These are phyloP conservation scores for Ceratobasidium sp. DNA, from an alignment of 1,284 basidiomycete genomes.

Conservation along the genomic window DNA sequence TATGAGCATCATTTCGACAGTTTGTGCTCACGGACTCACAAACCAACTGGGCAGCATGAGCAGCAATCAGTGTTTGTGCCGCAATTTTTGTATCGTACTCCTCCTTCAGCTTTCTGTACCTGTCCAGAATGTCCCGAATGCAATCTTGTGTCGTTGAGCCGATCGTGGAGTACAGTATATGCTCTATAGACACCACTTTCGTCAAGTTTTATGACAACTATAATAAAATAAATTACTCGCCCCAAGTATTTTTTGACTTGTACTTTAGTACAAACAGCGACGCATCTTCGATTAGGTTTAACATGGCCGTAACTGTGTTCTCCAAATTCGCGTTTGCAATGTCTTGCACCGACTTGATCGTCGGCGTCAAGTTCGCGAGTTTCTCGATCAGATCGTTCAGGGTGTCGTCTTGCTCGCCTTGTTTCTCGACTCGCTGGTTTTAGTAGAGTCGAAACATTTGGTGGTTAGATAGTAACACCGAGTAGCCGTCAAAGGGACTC, in stretches of 20 bases:
- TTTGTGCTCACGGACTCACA: not conserved
- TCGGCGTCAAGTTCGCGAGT: not conserved
- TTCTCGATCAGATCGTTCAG: not conserved
- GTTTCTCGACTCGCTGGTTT: not conserved
- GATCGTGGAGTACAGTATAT: not conserved
- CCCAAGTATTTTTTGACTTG: not conserved
- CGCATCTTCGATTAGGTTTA: constrained; percentile 18
- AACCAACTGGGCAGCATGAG: not conserved
- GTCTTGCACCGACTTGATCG: not conserved
- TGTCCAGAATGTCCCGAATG: not conserved
- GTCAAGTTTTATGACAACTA: not conserved
- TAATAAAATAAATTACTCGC: not conserved
- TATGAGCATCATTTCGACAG: not conserved
- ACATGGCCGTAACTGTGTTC: not conserved
- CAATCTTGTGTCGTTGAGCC: not conserved
- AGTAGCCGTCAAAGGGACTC: not conserved
- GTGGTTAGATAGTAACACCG: too few relatives aligned
- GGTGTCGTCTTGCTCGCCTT: not conserved
- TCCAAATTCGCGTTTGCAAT: not conserved
- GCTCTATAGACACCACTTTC: not conserved
- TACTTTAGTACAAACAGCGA: not conserved
- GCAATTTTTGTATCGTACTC: not conserved
- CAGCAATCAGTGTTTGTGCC: not conserved
- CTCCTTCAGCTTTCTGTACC: not conserved
- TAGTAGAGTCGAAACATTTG: too few relatives aligned